Conservation (phyloP, 75 land plant species). For the Gnetum montanum region DNA sequence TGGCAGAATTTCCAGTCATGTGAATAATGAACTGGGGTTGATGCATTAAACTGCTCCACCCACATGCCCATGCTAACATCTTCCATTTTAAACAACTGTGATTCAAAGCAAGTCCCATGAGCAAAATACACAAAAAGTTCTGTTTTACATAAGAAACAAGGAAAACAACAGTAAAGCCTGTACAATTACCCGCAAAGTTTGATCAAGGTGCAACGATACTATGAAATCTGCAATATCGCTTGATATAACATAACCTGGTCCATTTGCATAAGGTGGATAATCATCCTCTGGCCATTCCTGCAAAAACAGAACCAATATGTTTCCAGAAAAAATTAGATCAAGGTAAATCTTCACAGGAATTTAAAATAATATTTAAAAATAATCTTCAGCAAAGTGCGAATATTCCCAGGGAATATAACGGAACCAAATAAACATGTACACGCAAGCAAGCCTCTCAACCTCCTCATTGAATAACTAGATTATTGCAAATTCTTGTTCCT, state of each 20-base stretch:
- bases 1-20: constrained; percentile 64
- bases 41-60: constrained; percentile 70
- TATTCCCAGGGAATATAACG: too few species aligned
- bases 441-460: not conserved
- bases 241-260: constrained; percentile 70
- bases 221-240: constrained; percentile 51
- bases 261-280: constrained; percentile 84
- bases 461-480: not conserved
- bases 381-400: too few species aligned
- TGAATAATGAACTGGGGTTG: constrained; percentile 45
- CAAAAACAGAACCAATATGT: constrained; percentile 6
- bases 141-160: not conserved
- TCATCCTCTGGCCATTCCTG: constrained; percentile 92
- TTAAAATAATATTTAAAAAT: not conserved
- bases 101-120: not conserved
- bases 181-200: constrained; percentile 31
- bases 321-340: not conserved
- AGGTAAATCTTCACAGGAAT: not conserved
- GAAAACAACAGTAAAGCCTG: not conserved
- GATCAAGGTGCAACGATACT: constrained; percentile 33
- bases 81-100: constrained; percentile 93
- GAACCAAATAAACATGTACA: not conserved
- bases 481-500: not conserved
- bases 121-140: not conserved
- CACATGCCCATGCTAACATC: constrained; percentile 97